A percentile compares a stretch with the other conserved stretches of the same genome.
phyloP scores from a whole-genome alignment of 495 filamentous ascomycete genomes.

The Penicillium parvum region DNA sequence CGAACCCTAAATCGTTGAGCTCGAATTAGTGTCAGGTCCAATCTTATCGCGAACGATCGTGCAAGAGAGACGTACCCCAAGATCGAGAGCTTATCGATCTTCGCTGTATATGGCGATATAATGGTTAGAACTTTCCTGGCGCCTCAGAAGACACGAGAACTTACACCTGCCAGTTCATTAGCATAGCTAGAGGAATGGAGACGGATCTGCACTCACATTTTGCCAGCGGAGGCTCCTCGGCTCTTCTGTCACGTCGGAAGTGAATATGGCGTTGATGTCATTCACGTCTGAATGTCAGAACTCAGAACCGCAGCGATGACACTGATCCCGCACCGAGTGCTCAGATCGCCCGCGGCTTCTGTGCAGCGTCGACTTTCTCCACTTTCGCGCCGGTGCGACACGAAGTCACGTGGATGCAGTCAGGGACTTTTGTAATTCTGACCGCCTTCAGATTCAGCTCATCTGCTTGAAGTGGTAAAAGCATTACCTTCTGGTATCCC shows the following conservation, averaged over 20 bases:
- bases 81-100: constrained; percentile 86
- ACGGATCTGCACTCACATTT: constrained; percentile 20
- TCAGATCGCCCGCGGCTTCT: constrained; percentile 12
- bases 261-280: background rate
- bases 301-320: too few species aligned
- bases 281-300: background rate
- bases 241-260: background rate
- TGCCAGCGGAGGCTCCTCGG: constrained; percentile 1
- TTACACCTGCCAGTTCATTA: constrained; percentile 29
- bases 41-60: too few species aligned
- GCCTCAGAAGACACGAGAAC: constrained; percentile 4
- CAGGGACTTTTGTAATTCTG: too few species aligned
- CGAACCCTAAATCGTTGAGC: too few species aligned
- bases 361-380: constrained; percentile 21
- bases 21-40: too few species aligned
- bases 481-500: too few species aligned
- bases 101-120: constrained; percentile 38
- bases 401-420: constrained; percentile 29
- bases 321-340: background rate
- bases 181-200: constrained; percentile 10
- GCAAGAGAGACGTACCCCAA: constrained; percentile 51
- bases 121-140: constrained; percentile 8
- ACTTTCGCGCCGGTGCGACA: constrained; percentile 28
- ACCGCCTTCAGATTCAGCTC: too few species aligned
- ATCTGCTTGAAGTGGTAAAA: too few species aligned